Percentiles rank a stretch among this genome's conserved stretches.
Evolutionary conservation across 2,329 filamentous ascomycete genomes (phyloP).

Genomic region (Fusarium sp.): DNA sequence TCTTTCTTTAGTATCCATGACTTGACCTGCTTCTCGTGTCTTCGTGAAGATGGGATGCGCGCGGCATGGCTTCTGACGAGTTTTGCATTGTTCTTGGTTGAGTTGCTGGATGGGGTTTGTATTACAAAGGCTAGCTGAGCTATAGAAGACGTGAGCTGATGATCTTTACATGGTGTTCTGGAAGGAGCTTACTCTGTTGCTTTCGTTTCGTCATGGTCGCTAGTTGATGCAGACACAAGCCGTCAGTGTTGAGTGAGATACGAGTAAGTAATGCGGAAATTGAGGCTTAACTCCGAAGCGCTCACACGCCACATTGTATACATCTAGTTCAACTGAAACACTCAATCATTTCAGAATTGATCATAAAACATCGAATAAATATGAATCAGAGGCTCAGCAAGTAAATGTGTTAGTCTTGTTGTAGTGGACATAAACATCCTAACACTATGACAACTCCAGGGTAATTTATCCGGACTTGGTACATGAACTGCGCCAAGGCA

Average conservation of each 20-base stretch:
- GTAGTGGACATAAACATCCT: background rate
- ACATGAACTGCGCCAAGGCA: background rate
- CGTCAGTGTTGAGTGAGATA: background rate
- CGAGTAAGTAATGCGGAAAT: background rate
- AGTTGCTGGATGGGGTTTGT: background rate
- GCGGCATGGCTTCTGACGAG: constrained; percentile 28
- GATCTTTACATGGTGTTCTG: fast-evolving
- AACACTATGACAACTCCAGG: background rate
- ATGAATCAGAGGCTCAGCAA: background rate
- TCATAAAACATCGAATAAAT: background rate
- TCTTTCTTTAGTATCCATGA: constrained; percentile 32
- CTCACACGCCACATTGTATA: background rate
- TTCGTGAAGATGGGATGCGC: background rate
- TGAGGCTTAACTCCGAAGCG: background rate
- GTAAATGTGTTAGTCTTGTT: background rate
- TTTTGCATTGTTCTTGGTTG: background rate
- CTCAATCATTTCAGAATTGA: background rate
- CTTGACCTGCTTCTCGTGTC: background rate
- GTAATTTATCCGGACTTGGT: background rate
- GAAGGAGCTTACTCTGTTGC: background rate
- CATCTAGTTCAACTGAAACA: background rate
- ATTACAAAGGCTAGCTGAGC: constrained; percentile 21
- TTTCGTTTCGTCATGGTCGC: background rate
- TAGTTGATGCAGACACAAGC: fast-evolving
- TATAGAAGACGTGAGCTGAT: background rate